Evolutionary conservation across 2,329 filamentous ascomycete genomes (phyloP), one percentile per base, ranked within the genome.

Genomic region (Orbilia javanica): DNA sequence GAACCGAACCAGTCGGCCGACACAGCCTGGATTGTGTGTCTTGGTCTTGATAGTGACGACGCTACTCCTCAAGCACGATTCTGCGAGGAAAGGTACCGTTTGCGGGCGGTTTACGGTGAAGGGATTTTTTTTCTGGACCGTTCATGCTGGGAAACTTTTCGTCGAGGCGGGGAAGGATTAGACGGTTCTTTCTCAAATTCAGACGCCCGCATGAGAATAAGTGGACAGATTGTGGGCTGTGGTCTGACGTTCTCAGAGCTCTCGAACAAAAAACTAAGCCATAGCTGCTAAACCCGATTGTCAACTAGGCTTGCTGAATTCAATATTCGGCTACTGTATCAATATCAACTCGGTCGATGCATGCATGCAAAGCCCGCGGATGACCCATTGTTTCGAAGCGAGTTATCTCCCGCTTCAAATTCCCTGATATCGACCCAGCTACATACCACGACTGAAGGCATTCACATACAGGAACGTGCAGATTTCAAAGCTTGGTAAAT

Each of bases 91-190:
- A 55, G 31, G 46, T 13, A 39, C 52, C 68, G 68, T 64, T 64
- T 72, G 46, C 68, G 46, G 68, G 48, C 68, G 68, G 57, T 64
- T 31, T n/a, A 29, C 34, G 55, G 46, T 50, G 65, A 57, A 60
- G 65, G 2, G 4, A 42, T n/a, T 50, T 63, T 42, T 27, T 29
- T 53, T 22, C 52, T 20, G 5, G 18, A 27, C 60, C 60, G 60
- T 64, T 64, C 25, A 64, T 64, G 31, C 60, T 64, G 15, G 60
- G 60, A 27, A 39, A 22, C 29, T 20, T 36, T 18, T 53, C 27
- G 39, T 2, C 27, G 22, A 7, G 10, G 11, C n/a, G 6, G 36
- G 55, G 55, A 42, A 60, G 27, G 55, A 60, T 39, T 57, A 57
- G n/a, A 57, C 52, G 52, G 52, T 42, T 42, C 13, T 13, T n/a